Evolutionary conservation across 805 yeast species (phyloP).

Genomic region (Jamesozyma hellenica): DNA sequence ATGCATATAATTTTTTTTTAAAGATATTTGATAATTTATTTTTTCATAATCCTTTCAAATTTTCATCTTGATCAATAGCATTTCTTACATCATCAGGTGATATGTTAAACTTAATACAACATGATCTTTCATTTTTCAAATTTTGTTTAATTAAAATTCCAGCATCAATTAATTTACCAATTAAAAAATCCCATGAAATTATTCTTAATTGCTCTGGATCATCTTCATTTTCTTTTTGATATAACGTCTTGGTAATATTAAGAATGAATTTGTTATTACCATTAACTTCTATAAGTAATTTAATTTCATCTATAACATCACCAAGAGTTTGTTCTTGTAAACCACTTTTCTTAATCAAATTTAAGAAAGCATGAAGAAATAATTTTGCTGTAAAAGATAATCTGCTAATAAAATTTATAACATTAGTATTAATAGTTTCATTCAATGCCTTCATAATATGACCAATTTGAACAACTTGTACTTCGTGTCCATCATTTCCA

Average conservation of each 20-base stretch:
- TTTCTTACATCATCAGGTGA: constrained; percentile 59
- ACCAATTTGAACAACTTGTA: constrained; percentile 51
- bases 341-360: constrained; percentile 57
- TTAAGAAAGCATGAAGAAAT: constrained; percentile 56
- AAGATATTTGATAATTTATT: background rate
- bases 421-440: constrained; percentile 70
- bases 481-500: constrained; percentile 27
- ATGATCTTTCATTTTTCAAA: constrained; percentile 55
- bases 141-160: constrained; percentile 68
- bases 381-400: constrained; percentile 64
- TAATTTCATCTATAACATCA: constrained; percentile 70
- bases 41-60: constrained; percentile 28
- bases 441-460: constrained; percentile 73
- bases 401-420: constrained; percentile 44
- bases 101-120: constrained; percentile 53
- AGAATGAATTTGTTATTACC: constrained; percentile 21
- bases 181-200: constrained; percentile 41
- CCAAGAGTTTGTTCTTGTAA: constrained; percentile 63
- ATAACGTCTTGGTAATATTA: constrained; percentile 28
- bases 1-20: background rate
- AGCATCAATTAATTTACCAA: constrained; percentile 64
- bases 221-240: constrained; percentile 25
- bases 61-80: constrained; percentile 49
- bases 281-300: constrained; percentile 39
- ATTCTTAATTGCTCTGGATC: constrained; percentile 35